Evolutionary conservation across 2,329 filamentous ascomycete species (phyloP).

Genomic region (Cordyceps javanica): DNA sequence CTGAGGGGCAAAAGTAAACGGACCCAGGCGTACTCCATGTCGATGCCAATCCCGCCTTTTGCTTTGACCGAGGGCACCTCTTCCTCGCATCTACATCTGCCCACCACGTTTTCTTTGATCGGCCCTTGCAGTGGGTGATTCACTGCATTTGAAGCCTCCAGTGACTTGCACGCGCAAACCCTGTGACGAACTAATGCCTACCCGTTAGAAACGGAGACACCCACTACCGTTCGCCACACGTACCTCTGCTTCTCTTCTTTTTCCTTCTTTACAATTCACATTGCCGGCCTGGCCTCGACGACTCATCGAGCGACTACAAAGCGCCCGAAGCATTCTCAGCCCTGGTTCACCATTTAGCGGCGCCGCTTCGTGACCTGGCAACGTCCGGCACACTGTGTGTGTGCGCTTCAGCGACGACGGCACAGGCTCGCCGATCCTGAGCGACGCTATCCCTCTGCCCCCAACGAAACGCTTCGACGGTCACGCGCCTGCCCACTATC

Average conservation of each 20-base stretch:
- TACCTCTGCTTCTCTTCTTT: neutral
- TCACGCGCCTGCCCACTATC: neutral
- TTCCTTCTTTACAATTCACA: neutral
- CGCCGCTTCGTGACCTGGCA: neutral
- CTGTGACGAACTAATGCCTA: neutral
- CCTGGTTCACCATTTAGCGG: neutral
- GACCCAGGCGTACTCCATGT: neutral
- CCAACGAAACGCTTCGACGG: neutral
- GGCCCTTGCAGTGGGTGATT: neutral
- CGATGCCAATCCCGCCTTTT: neutral
- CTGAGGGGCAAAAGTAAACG: neutral
- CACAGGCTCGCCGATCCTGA: neutral
- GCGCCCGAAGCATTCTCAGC: neutral
- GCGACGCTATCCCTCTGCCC: neutral
- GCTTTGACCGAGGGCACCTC: neutral
- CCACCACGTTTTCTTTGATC: neutral
- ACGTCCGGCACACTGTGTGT: neutral
- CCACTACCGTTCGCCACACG: neutral
- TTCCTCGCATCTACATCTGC: neutral
- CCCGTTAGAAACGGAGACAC: neutral
- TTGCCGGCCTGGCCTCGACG: neutral
- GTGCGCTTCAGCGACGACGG: neutral
- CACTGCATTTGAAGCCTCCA: neutral
- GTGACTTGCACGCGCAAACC: neutral
- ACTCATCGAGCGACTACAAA: neutral